Evolutionary conservation across 108 stramenopile genomes (phyloP).

Genomic region (Licmophora abbreviata): DNA sequence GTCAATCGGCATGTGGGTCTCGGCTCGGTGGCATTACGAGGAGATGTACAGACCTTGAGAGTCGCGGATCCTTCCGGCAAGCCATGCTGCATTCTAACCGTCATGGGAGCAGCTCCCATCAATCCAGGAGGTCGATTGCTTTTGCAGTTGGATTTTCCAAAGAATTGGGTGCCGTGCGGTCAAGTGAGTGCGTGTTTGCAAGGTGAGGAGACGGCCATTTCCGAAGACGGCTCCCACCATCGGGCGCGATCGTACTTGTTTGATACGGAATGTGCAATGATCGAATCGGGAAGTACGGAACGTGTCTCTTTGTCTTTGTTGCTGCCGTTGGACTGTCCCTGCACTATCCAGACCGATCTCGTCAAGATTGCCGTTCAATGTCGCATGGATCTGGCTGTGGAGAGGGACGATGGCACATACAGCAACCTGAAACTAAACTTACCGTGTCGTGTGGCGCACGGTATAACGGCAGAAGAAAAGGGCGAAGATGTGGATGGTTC

Average conservation of each 20-base stretch:
- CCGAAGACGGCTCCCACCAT: conserved; percentile 22
- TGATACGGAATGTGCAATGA: conserved; percentile 38
- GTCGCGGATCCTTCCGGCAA: conserved; percentile 18
- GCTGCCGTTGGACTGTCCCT: conserved; percentile 26
- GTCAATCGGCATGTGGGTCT: conserved; percentile 14
- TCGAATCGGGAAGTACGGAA: conserved; percentile 41
- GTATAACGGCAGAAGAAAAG: conserved; percentile 1
- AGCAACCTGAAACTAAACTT: conserved; percentile 32
- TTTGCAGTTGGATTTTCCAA: conserved; percentile 42
- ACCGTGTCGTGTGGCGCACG: conserved; percentile 28
- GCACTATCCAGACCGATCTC: conserved; percentile 32
- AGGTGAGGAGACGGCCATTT: conserved; percentile 41
- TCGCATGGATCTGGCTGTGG: conserved; percentile 37
- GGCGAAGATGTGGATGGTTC: conserved; percentile 8
- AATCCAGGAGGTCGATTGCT: conserved; percentile 30
- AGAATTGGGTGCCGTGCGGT: conserved; percentile 31
- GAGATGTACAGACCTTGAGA: conserved; percentile 27
- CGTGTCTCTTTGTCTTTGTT: conserved; percentile 21
- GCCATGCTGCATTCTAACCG: conserved; percentile 36
- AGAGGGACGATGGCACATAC: conserved; percentile 8
- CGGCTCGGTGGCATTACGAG: not conserved
- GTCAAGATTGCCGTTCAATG: conserved; percentile 27
- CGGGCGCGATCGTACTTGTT: conserved; percentile 34
- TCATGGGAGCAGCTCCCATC: conserved; percentile 27
- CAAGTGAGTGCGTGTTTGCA: conserved; percentile 43